Conservation (phyloP, 1,284 basidiomycete genomes). For the Ceratobasidium sp. region DNA sequence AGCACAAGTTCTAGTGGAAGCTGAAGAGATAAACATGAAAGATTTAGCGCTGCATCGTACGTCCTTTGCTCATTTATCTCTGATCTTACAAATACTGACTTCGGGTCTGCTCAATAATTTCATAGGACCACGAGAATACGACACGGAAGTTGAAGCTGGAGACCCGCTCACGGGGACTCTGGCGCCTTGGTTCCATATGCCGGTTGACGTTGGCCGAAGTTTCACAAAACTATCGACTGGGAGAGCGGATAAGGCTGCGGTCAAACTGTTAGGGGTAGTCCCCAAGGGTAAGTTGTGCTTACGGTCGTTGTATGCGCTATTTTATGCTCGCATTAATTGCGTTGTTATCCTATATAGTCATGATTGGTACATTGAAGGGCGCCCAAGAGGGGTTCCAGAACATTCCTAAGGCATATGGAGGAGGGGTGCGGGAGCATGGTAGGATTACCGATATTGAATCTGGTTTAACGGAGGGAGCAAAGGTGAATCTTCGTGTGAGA, state of each 20-base stretch:
- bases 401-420: conserved; percentile 63
- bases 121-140: conserved; percentile 68
- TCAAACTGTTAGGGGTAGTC: conserved; percentile 63
- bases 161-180: conserved; percentile 62
- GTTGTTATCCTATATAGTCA: conserved; percentile 54
- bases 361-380: conserved; percentile 61
- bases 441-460: conserved; percentile 61
- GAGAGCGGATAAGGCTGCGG: conserved; percentile 61
- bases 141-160: conserved; percentile 57
- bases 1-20: conserved; percentile 66
- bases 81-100: neutral
- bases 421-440: conserved; percentile 59
- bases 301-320: no score
- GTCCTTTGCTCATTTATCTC: conserved; percentile 43
- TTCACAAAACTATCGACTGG: conserved; percentile 50
- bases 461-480: conserved; percentile 65
- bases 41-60: conserved; percentile 65
- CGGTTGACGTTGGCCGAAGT: conserved; percentile 8
- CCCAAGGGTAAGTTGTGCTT: conserved; percentile 54
- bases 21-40: conserved; percentile 61
- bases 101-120: neutral
- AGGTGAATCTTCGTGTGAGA: conserved; percentile 52
- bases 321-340: conserved; percentile 8
- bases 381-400: conserved; percentile 65
- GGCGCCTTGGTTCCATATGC: conserved; percentile 4